Evolutionary conservation across 257 asterid species (phyloP).

Genomic region (Nicotiana tomentosiformis): DNA sequence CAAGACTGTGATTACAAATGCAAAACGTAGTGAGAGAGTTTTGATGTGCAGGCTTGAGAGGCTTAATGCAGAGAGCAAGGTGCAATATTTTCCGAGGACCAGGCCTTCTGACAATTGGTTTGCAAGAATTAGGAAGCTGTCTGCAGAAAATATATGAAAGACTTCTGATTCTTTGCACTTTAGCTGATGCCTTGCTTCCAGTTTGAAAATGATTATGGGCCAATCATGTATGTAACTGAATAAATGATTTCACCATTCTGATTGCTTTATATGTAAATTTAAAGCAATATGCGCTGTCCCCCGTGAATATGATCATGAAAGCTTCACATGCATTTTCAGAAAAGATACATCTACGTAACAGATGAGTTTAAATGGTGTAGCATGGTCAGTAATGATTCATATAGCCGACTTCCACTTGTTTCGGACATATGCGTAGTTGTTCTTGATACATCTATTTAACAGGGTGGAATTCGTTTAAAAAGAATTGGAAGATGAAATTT

Average conservation of each 20-base stretch:
- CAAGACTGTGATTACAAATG: neutral
- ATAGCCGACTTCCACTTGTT: no score
- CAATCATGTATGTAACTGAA: neutral
- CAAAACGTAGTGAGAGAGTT: neutral
- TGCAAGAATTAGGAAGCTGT: constrained; percentile 12
- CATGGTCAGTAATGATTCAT: no score
- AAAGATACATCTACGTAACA: neutral
- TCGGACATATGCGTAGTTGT: no score
- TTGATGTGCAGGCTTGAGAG: neutral
- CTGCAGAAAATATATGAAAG: neutral
- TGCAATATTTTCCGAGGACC: constrained; percentile 2
- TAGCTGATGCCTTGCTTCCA: neutral
- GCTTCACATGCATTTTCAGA: neutral
- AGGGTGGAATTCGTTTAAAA: neutral
- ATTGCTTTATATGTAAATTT: neutral
- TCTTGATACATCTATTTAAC: neutral
- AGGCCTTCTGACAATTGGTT: constrained; percentile 15
- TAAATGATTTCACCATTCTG: neutral
- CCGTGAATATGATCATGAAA: neutral
- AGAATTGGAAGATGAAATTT: neutral
- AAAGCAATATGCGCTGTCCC: neutral
- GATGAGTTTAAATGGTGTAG: no score
- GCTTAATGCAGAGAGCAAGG: neutral
- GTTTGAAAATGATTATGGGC: neutral
- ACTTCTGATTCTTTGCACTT: neutral